phyloP scores from a whole-genome alignment of 2,329 filamentous ascomycete genomes.

The Gliomastix tumulicola region DNA sequence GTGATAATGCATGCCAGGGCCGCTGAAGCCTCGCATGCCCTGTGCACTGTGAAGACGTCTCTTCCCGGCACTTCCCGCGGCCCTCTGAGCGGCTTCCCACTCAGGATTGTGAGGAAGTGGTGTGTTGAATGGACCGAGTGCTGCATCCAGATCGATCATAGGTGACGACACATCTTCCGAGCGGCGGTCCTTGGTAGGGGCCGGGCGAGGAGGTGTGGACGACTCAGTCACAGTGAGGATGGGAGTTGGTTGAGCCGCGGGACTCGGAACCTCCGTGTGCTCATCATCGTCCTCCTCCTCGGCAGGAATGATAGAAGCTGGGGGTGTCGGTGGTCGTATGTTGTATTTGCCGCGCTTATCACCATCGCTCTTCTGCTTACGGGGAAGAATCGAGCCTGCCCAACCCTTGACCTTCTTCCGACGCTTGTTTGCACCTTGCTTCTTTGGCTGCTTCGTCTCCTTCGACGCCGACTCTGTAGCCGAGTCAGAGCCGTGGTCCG shows the following conservation, averaged over 20 bases:
- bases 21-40: constrained; percentile 60
- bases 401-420: constrained; percentile 70
- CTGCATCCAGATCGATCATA: constrained; percentile 91
- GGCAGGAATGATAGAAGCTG: constrained; percentile 20
- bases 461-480: constrained; percentile 11
- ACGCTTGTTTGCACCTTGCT: constrained; percentile 24
- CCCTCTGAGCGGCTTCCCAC: constrained; percentile 60
- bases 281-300: constrained; percentile 18
- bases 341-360: constrained; percentile 31
- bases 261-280: constrained; percentile 8
- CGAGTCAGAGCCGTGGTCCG: constrained; percentile 26
- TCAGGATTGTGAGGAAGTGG: constrained; percentile 56
- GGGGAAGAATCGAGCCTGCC: constrained; percentile 60
- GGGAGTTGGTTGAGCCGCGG: constrained; percentile 20
- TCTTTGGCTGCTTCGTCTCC: constrained; percentile 15
- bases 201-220: constrained; percentile 16
- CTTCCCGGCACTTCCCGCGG: constrained; percentile 45
- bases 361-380: constrained; percentile 46
- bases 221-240: constrained; percentile 34
- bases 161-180: constrained; percentile 64
- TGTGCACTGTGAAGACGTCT: constrained; percentile 72
- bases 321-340: constrained; percentile 39
- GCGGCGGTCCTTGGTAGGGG: constrained; percentile 23
- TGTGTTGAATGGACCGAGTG: constrained; percentile 86
- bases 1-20: constrained; percentile 69